phyloP scores from a whole-genome alignment of 176 grass and related monocot genomes.

The Cymbopogon citratus region DNA sequence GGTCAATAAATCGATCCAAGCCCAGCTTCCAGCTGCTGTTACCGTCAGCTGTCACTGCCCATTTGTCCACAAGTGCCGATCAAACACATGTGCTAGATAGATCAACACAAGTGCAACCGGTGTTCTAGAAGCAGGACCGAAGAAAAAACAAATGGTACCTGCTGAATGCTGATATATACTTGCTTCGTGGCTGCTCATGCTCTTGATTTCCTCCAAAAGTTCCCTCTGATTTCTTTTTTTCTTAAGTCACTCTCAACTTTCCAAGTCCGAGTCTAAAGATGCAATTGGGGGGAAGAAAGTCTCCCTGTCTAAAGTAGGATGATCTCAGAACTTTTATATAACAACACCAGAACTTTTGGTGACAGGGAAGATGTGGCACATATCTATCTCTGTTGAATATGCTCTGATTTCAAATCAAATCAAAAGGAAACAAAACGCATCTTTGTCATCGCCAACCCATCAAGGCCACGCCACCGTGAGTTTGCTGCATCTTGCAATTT shows the following conservation, averaged over 20 bases:
- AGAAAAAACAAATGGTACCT: background rate
- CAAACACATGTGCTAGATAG: too few species aligned
- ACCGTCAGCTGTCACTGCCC: too few species aligned
- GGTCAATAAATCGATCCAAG: too few species aligned
- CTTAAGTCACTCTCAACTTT: background rate
- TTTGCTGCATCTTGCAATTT: background rate
- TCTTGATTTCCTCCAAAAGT: background rate
- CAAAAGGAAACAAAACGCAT: background rate
- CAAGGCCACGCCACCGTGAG: background rate
- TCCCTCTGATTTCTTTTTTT: background rate
- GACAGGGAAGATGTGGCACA: too few species aligned
- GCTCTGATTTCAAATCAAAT: background rate
- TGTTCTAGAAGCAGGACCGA: background rate
- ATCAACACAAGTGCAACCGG: background rate
- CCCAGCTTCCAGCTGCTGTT: too few species aligned
- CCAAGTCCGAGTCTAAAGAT: background rate
- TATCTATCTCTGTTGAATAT: background rate
- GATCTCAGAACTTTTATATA: background rate
- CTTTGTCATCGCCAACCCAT: background rate
- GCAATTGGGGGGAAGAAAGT: background rate
- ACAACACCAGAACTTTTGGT: background rate
- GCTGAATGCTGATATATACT: background rate
- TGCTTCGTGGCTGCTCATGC: background rate
- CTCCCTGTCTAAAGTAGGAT: background rate
- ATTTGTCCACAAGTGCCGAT: too few species aligned